Percentiles rank a stretch among this genome's conserved stretches.
phyloP scores from a whole-genome alignment of 1,284 basidiomycete genomes.

The Anthracocystis walkeri region DNA sequence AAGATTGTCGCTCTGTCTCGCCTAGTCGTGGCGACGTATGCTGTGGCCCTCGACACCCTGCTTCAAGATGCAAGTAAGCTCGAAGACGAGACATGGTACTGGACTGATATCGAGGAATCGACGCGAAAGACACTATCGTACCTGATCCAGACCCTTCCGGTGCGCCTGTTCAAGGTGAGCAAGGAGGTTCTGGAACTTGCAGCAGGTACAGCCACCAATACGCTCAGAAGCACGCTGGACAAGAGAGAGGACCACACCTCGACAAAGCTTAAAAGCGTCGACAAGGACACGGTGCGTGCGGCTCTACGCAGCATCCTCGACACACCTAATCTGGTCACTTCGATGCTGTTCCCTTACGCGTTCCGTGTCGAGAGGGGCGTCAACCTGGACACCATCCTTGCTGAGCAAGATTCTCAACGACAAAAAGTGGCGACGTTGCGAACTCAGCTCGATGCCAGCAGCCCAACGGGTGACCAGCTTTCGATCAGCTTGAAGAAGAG shows the following conservation, averaged over 20 bases:
- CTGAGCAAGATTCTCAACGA: slow-evolving; percentile 23
- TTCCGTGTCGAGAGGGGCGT: slow-evolving; percentile 35
- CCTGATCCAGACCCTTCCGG: slow-evolving; percentile 54
- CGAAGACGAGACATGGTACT: slow-evolving; percentile 58
- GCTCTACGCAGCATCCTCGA: slow-evolving; percentile 42
- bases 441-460: slow-evolving; percentile 31
- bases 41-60: slow-evolving; percentile 48
- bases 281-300: slow-evolving; percentile 26
- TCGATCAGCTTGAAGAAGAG: slow-evolving; percentile 19
- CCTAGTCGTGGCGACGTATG: slow-evolving; percentile 52
- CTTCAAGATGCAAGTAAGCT: slow-evolving; percentile 53
- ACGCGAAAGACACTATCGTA: slow-evolving; percentile 33
- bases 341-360: slow-evolving; percentile 55
- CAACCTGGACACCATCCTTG: slow-evolving; percentile 27
- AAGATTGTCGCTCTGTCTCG: slow-evolving; percentile 49
- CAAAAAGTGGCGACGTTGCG: slow-evolving; percentile 31
- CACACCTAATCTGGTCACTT: slow-evolving; percentile 55
- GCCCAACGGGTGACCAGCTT: slow-evolving; percentile 18
- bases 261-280: slow-evolving; percentile 20
- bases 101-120: slow-evolving; percentile 60
- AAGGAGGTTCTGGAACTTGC: slow-evolving; percentile 38
- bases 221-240: slow-evolving; percentile 33
- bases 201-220: slow-evolving; percentile 34
- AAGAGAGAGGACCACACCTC: slow-evolving; percentile 9
- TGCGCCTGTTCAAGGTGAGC: slow-evolving; percentile 38